These are phyloP conservation scores for Cardamine occulta DNA, from an alignment of 345 rosid species.

Conservation along the genomic window DNA sequence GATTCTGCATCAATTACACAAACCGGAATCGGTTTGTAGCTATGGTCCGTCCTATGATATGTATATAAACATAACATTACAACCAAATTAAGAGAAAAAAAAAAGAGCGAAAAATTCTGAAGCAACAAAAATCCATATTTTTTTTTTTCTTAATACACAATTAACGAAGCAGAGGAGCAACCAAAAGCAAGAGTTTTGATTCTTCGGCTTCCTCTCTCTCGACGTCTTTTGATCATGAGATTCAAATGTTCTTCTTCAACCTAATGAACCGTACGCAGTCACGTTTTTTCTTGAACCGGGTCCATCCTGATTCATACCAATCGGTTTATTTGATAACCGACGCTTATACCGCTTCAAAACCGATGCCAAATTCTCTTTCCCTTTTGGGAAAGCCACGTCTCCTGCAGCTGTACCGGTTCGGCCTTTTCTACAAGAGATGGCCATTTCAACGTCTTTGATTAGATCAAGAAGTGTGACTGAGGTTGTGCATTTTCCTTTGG, in stretches of 20 bases:
- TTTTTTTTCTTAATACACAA: constrained; percentile 42
- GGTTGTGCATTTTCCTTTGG: constrained; percentile 80
- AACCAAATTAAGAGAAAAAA: constrained; percentile 26
- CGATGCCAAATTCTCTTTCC: constrained; percentile 94
- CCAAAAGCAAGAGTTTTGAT: constrained; percentile 32
- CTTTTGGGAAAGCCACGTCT: constrained; percentile 93
- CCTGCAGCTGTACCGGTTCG: constrained; percentile 95
- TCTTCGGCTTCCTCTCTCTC: constrained; percentile 38
- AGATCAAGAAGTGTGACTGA: constrained; percentile 66
- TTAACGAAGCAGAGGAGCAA: constrained; percentile 40
- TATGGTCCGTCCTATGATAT: constrained; percentile 35
- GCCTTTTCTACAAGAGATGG: constrained; percentile 90
- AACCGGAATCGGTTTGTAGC: constrained; percentile 44
- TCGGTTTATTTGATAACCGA: constrained; percentile 63
- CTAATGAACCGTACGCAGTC: constrained; percentile 36
- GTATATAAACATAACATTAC: constrained; percentile 42
- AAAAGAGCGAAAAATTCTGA: constrained; percentile 32
- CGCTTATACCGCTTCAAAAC: constrained; percentile 97
- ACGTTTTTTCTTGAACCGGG: constrained; percentile 53
- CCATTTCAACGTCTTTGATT: constrained; percentile 89
- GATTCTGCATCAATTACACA: constrained; percentile 36
- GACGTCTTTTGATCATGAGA: constrained; percentile 22
- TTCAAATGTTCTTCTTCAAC: constrained; percentile 22
- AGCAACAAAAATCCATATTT: constrained; percentile 36
- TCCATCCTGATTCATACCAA: constrained; percentile 45